phyloP scores from a whole-genome alignment of 2,329 filamentous ascomycete genomes.

The Trichoderma harzianum region DNA sequence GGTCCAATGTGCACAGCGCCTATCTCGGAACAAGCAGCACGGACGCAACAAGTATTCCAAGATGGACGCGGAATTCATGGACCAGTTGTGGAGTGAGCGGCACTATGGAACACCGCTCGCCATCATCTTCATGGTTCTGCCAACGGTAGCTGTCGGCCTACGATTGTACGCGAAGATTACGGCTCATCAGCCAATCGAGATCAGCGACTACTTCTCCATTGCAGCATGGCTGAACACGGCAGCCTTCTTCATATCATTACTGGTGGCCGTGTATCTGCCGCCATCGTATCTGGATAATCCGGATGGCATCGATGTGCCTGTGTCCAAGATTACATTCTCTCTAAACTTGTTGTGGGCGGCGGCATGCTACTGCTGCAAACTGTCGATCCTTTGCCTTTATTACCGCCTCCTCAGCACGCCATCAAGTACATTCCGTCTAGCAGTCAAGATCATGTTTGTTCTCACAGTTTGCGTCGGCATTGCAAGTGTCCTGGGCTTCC shows the following conservation, averaged over 20 bases:
- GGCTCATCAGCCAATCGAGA: background rate
- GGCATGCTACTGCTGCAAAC: slow-evolving; percentile 5
- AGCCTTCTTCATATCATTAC: background rate
- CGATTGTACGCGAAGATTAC: slow-evolving; percentile 13
- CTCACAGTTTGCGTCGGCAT: slow-evolving; percentile 2
- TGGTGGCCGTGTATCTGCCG: slow-evolving; percentile 4
- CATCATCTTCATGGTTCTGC: slow-evolving; percentile 6
- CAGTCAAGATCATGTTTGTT: slow-evolving; percentile 1
- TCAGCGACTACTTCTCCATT: slow-evolving; percentile 12
- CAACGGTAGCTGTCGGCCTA: slow-evolving; percentile 2
- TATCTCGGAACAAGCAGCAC: background rate
- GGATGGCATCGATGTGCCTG: slow-evolving; percentile 4
- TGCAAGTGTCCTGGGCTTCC: background rate
- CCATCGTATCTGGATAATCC: slow-evolving; percentile 2
- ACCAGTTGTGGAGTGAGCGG: slow-evolving; percentile 10
- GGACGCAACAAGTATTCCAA: background rate
- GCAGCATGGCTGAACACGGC: background rate
- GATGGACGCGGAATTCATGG: slow-evolving; percentile 11
- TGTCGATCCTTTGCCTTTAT: slow-evolving; percentile 8
- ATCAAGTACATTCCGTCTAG: background rate
- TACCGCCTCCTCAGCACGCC: slow-evolving; percentile 11
- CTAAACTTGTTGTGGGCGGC: background rate
- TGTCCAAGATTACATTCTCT: slow-evolving; percentile 11
- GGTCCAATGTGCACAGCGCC: background rate
- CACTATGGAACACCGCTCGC: slow-evolving; percentile 10